These are phyloP conservation scores for Neurospora tetrasperma DNA, from an alignment of 495 filamentous ascomycete species.

Conservation along the genomic window DNA sequence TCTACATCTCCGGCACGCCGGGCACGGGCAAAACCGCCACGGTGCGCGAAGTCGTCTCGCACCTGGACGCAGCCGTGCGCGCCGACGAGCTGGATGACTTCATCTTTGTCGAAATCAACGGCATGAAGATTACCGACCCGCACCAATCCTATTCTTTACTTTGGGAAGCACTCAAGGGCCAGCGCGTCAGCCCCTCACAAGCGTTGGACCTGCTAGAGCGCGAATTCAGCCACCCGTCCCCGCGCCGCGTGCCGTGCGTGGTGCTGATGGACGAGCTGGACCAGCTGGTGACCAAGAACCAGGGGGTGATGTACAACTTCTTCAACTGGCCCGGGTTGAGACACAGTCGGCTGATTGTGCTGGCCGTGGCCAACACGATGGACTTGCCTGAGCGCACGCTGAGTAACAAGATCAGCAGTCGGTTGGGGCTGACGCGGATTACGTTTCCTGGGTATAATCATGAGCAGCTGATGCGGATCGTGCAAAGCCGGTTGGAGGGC, in stretches of 20 bases:
- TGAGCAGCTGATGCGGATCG: constrained; percentile 95
- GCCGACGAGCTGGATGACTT: constrained; percentile 96
- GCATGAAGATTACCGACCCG: constrained; percentile 98
- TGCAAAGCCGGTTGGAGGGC: constrained; percentile 75
- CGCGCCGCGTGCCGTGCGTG: constrained; percentile 86
- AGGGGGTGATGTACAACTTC: constrained; percentile 99
- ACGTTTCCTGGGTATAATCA: constrained; percentile 97
- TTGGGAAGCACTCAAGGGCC: constrained; percentile 91
- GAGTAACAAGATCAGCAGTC: constrained; percentile 93
- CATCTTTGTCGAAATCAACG: constrained; percentile 98
- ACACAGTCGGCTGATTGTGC: constrained; percentile 85
- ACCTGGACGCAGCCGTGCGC: constrained; percentile 73
- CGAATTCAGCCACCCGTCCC: constrained; percentile 84
- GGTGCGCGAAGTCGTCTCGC: constrained; percentile 85
- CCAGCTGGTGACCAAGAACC: constrained; percentile 93
- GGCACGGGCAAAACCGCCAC: constrained; percentile 99
- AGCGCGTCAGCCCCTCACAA: constrained; percentile 85
- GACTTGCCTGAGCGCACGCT: constrained; percentile 94
- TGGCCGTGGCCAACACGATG: constrained; percentile 99
- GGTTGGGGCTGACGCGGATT: constrained; percentile 81
- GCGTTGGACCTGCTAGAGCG: constrained; percentile 82
- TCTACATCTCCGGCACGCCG: constrained; percentile 98
- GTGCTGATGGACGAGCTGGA: constrained; percentile 99
- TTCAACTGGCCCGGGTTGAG: constrained; percentile 98
- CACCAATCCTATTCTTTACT: constrained; percentile 92